phyloP scores from a whole-genome alignment of 371 early-diverging fungal genomes.

The Syncephalastrum contaminatum region DNA sequence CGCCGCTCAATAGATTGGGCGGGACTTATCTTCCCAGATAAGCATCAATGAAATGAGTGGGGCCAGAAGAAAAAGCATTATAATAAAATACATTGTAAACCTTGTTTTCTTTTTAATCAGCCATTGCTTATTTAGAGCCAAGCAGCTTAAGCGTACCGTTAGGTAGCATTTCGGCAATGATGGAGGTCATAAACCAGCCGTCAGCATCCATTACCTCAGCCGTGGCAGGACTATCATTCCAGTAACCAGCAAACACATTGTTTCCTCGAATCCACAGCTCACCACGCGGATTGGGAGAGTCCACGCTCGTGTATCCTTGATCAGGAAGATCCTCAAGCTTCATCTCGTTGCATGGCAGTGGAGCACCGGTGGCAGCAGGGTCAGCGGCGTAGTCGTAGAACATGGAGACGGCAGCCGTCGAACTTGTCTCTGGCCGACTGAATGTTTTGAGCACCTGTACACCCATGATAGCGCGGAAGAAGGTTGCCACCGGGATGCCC shows the following conservation, averaged over 20 bases:
- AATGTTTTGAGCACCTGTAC: slow-evolving; percentile 56
- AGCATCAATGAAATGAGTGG: no score
- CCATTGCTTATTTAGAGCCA: slow-evolving; percentile 26
- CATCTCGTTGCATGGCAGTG: slow-evolving; percentile 76
- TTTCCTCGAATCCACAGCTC: slow-evolving; percentile 60
- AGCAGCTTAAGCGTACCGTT: slow-evolving; percentile 67
- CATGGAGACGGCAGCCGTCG: slow-evolving; percentile 51
- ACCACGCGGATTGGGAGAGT: slow-evolving; percentile 80
- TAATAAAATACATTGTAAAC: background rate
- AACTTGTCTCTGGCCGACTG: slow-evolving; percentile 64
- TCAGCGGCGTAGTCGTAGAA: slow-evolving; percentile 56
- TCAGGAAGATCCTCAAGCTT: slow-evolving; percentile 86
- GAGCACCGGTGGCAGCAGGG: slow-evolving; percentile 59
- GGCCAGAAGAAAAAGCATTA: no score
- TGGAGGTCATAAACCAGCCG: slow-evolving; percentile 87
- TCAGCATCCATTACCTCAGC: slow-evolving; percentile 63
- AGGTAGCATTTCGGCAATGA: slow-evolving; percentile 70
- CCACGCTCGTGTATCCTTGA: slow-evolving; percentile 59
- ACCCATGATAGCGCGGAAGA: slow-evolving; percentile 52
- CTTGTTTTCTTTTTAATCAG: background rate
- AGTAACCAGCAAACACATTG: slow-evolving; percentile 50
- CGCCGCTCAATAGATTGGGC: slow-evolving; percentile 13
- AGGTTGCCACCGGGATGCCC: slow-evolving; percentile 22
- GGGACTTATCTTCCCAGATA: no score
- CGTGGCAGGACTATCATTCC: slow-evolving; percentile 55